Base-by-base conservation (phyloP, 2,329 filamentous ascomycete species). In the Colletotrichum phormii region DNA sequence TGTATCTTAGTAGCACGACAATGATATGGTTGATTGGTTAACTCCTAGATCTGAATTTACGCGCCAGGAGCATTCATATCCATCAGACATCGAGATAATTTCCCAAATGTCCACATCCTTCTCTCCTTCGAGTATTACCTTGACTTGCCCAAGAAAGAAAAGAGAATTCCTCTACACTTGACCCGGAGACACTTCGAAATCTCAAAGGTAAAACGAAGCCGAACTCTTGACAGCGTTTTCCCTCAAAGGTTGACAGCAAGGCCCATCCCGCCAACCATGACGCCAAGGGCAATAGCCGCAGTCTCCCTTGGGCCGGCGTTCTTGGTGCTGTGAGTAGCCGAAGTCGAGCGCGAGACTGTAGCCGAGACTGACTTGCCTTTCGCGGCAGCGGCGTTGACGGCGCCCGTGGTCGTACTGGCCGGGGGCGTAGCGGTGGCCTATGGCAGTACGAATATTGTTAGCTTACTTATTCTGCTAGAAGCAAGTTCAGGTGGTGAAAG, bases 161-260 rank as follows among this genome's bases (percentile, higher is more conserved):
- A 1, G 6, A 18, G 22, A 49, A 49, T 1, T 2, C 3, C 18
- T 3, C 1, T 9, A 11, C 1, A n/a, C 8, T 22, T 7, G 33
- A 35, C 33, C 11, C 33, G 33, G 11, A 49, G 8, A 5, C 0
- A 49, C 3, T 18, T 49, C 18, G 42, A 7, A n/a, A 49, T 18
- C 8, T 49, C 18, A 49, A 49, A n/a, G 18, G 18, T n/a, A 9
- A 35, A 9, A 4, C 7, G 18, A n/a, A 11, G 42, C 18, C 42
- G 18, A 49, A n/a, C 18, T 7, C 42, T n/a, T 5, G 42, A 49
- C 7, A 49, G 3, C 7, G 13, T 18, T 8, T 42, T 15, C n/a
- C 42, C 8, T n/a, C 8, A 49, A 7, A 49, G 9, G 8, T 49
- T 49, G 42, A 49, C 42, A 49, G 18, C 42, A 11, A 49, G 42